Evolutionary conservation across 192 early-diverging fungal species (phyloP).

Genomic region (Coemansia sp.): DNA sequence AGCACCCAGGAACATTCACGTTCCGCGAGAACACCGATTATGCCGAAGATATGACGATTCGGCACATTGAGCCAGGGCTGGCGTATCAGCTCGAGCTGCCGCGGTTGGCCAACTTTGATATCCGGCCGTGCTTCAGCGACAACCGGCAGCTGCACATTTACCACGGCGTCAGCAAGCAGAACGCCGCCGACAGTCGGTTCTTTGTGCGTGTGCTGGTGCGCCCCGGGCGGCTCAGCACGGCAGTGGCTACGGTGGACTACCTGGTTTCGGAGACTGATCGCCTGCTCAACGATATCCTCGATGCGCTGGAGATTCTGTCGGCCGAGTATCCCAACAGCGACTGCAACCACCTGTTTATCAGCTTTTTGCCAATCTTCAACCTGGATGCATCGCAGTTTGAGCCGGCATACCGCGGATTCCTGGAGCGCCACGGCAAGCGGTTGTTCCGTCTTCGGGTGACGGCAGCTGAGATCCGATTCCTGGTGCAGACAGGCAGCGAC

Average conservation of each 20-base stretch:
- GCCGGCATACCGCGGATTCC: conserved; percentile 79
- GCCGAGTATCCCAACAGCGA: conserved; percentile 92
- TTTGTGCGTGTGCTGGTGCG: conserved; percentile 97
- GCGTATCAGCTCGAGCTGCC: conserved; percentile 96
- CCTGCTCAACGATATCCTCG: conserved; percentile 89
- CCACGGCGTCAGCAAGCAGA: conserved; percentile 92
- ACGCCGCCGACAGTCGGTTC: conserved; percentile 92
- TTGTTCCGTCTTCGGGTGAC: conserved; percentile 94
- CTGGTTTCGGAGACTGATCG: conserved; percentile 93
- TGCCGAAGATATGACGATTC: conserved; percentile 89
- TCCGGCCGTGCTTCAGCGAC: conserved; percentile 92
- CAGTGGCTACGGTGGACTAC: conserved; percentile 88
- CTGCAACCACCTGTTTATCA: conserved; percentile 98
- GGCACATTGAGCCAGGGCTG: conserved; percentile 97
- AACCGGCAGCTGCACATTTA: conserved; percentile 97
- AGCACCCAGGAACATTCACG: conserved; percentile 92
- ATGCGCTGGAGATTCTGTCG: conserved; percentile 91
- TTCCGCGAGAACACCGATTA: conserved; percentile 88
- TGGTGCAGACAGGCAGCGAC: conserved; percentile 69
- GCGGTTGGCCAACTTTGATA: conserved; percentile 90
- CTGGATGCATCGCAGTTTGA: conserved; percentile 84
- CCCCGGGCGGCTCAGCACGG: conserved; percentile 78
- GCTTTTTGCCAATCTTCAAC: conserved; percentile 95
- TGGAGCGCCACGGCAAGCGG: conserved; percentile 91
- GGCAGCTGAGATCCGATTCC: conserved; percentile 95